Conservation (phyloP, 257 asterid genomes). For the Solanum microdontum region DNA sequence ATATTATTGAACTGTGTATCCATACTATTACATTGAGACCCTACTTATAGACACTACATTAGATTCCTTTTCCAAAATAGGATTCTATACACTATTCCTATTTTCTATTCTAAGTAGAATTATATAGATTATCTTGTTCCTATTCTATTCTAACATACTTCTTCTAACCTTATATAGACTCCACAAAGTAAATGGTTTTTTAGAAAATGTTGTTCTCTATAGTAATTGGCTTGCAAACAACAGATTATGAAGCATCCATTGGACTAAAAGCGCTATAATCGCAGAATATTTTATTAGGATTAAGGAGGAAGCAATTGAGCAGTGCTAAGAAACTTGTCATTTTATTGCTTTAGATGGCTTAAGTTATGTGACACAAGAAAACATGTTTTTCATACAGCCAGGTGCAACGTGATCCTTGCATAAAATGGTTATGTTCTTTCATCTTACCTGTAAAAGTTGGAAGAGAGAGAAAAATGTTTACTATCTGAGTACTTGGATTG, state of each 20-base stretch:
- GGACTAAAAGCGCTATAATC: neutral
- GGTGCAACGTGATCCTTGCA: neutral
- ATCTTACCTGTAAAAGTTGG: neutral
- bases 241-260: neutral
- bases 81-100: neutral
- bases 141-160: neutral
- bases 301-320: neutral
- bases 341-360: neutral
- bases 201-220: neutral
- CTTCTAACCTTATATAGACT: neutral
- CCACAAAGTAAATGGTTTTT: neutral
- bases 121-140: neutral
- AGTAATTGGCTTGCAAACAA: neutral
- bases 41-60: neutral
- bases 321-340: neutral
- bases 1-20: neutral
- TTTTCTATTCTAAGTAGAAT: neutral
- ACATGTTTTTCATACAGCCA: neutral
- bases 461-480: neutral
- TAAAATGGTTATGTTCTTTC: neutral
- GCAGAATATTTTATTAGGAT: neutral
- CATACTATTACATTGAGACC: neutral
- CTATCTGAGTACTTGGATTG: neutral
- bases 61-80: no score
- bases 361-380: neutral